Percentiles rank a stretch among this genome's conserved stretches.
These are phyloP conservation scores for Fusarium cicatricum DNA, from an alignment of 2,329 filamentous ascomycete species.

Conservation along the genomic window DNA sequence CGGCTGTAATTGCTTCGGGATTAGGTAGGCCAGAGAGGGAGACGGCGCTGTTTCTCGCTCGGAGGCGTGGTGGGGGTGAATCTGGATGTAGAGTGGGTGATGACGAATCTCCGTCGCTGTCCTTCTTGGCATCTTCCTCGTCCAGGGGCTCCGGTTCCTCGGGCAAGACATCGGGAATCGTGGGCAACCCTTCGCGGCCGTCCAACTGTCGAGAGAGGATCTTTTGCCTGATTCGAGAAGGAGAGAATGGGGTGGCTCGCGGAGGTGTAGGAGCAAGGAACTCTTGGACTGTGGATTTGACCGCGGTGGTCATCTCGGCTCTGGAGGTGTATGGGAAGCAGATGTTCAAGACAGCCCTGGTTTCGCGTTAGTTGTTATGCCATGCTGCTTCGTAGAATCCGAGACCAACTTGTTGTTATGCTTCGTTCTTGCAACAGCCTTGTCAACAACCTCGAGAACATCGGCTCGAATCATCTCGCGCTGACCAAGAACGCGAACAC, in stretches of 20 bases:
- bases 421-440: conserved; percentile 84
- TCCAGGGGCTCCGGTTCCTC: conserved; percentile 52
- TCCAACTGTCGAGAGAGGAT: conserved; percentile 75
- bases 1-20: conserved; percentile 84
- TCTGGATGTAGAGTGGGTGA: conserved; percentile 66
- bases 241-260: conserved; percentile 79
- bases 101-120: conserved; percentile 65
- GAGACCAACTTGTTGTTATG: conserved; percentile 77
- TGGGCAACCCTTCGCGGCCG: conserved; percentile 55
- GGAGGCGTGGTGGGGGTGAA: conserved; percentile 55
- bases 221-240: conserved; percentile 85
- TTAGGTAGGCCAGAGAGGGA: conserved; percentile 64
- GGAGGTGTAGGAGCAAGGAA: conserved; percentile 77
- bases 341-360: conserved; percentile 77
- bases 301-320: conserved; percentile 91
- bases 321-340: conserved; percentile 98
- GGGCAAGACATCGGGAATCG: conserved; percentile 59
- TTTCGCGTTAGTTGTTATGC: conserved; percentile 15
- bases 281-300: conserved; percentile 86
- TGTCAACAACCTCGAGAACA: conserved; percentile 87
- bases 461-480: conserved; percentile 84
- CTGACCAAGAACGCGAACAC: conserved; percentile 85
- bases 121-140: conserved; percentile 52
- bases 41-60: conserved; percentile 44
- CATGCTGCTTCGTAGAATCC: neutral